Base-by-base conservation (phyloP, 2,329 filamentous ascomycete genomes). In the Ceratocystis diversiconidia region DNA sequence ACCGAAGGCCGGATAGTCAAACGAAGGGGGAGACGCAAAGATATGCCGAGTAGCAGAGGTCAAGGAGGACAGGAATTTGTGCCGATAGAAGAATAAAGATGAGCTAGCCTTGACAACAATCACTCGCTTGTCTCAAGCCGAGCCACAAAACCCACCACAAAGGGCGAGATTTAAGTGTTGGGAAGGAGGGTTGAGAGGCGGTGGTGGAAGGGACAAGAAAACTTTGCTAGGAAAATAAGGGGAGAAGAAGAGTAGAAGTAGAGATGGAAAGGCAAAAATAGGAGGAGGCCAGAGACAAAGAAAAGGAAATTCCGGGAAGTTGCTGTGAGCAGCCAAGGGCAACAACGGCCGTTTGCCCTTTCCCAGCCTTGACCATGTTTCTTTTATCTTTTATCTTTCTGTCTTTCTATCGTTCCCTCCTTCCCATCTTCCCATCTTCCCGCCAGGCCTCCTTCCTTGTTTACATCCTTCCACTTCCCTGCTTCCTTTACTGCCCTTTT, bases 71-170 rank as follows among this genome's bases (percentile, higher is more conserved):
- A 1, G 2, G 10, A 41, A 12, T 41, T 12, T 41, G 36, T 3
- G 36, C 3, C 8, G 8, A 41, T 12, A 41, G 36, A 41, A 41
- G 36, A 41, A 41, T 41, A 41, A 4, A 41, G 36, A 41, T 41
- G 8, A 12, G 36, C 36, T 12, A 12, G 36, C 36, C 36, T 41
- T 41, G 36, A 41, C 48, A 52, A 15, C 48, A 44, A 30, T 28
- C 17, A 64, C 36, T 55, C 32, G 12, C 41, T 7, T n/a, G 32
- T 57, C 52, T 63, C 46, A 41, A 57, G 43, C 52, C 52, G 50
- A 64, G 48, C 63, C 63, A 59, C 63, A 41, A 64, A 64, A 43
- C 55, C 36, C 63, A 64, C 63, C 63, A 28, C 63, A 64, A 64
- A 57, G 63, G 50, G 63, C 36, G 52, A 64, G 55, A 60, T 19